Evolutionary conservation across 805 yeast species (phyloP).

Genomic region (Deakozyma indianensis): DNA sequence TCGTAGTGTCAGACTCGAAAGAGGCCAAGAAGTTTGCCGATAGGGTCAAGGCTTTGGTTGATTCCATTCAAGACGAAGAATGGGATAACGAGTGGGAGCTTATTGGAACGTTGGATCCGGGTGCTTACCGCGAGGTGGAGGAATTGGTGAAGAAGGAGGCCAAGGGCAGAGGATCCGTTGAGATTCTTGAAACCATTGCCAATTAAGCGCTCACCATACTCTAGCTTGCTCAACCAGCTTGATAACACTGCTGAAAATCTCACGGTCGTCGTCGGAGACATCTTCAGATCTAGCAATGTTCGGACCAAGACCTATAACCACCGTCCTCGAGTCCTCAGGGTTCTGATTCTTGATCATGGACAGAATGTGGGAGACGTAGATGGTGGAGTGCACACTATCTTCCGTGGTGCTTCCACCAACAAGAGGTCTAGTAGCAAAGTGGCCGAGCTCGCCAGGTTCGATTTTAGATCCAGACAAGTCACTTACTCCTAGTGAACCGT

Average conservation of each 20-base stretch:
- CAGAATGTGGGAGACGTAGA: slow-evolving; percentile 19
- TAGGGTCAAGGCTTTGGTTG: slow-evolving; percentile 28
- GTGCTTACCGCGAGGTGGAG: slow-evolving; percentile 57
- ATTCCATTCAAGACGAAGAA: slow-evolving; percentile 29
- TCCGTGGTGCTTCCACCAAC: neutral
- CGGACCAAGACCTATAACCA: slow-evolving; percentile 20
- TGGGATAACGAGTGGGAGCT: slow-evolving; percentile 35
- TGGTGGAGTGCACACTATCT: neutral
- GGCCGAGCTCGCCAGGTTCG: neutral
- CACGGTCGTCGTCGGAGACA: slow-evolving; percentile 13
- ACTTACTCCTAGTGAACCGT: slow-evolving; percentile 6
- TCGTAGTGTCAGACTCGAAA: slow-evolving; percentile 37
- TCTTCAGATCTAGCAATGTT: slow-evolving; percentile 13
- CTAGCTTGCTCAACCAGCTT: slow-evolving; percentile 16
- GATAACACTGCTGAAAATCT: slow-evolving; percentile 16
- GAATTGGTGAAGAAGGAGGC: slow-evolving; percentile 40
- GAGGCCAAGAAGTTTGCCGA: slow-evolving; percentile 33
- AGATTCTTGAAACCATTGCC: slow-evolving; percentile 34
- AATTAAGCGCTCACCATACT: slow-evolving; percentile 16
- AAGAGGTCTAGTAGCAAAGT: neutral
- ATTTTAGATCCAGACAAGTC: neutral
- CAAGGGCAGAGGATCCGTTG: slow-evolving; percentile 51
- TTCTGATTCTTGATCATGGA: slow-evolving; percentile 18
- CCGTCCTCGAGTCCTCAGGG: slow-evolving; percentile 18
- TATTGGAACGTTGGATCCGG: slow-evolving; percentile 72